Conservation (phyloP, 1,284 basidiomycete genomes). For the Chalciporus piperatoides region DNA sequence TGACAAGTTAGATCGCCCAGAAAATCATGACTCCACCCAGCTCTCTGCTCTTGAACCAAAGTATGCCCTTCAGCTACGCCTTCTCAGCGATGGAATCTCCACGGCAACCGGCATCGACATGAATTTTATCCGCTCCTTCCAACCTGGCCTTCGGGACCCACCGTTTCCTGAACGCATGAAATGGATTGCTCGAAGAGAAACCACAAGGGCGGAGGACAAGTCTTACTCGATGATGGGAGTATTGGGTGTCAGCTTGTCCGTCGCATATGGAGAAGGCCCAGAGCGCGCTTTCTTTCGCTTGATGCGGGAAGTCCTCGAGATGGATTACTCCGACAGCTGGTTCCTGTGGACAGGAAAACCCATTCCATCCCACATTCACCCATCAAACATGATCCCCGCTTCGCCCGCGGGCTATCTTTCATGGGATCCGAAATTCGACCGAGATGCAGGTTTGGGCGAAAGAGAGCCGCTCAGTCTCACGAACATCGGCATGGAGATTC, state of each 20-base stretch:
- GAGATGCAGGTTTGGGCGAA: not conserved
- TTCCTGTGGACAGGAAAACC: conserved; percentile 12
- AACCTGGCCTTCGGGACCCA: not conserved
- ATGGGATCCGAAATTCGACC: not conserved
- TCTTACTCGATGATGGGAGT: conserved; percentile 17
- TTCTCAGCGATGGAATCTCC: not conserved
- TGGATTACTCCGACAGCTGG: not conserved
- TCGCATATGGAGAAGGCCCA: conserved; percentile 15
- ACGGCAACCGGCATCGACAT: not conserved
- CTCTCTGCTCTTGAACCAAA: not conserved
- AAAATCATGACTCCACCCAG: not conserved
- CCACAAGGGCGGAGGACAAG: conserved; percentile 12
- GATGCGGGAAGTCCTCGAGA: conserved; percentile 7
- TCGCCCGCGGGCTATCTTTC: conserved; percentile 6
- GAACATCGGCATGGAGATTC: not conserved
- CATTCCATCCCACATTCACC: not conserved
- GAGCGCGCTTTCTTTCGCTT: conserved; percentile 15
- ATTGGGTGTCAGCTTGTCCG: conserved; percentile 9
- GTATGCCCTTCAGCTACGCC: not conserved
- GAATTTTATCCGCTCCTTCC: not conserved
- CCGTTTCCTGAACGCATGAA: conserved; percentile 1
- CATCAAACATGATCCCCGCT: conserved; percentile 10
- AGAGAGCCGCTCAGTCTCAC: not conserved
- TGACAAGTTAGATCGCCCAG: not conserved
- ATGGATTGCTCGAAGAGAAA: conserved; percentile 4